phyloP scores from a whole-genome alignment of 2,329 filamentous ascomycete species.

The Dothiorella sarmentorum region DNA sequence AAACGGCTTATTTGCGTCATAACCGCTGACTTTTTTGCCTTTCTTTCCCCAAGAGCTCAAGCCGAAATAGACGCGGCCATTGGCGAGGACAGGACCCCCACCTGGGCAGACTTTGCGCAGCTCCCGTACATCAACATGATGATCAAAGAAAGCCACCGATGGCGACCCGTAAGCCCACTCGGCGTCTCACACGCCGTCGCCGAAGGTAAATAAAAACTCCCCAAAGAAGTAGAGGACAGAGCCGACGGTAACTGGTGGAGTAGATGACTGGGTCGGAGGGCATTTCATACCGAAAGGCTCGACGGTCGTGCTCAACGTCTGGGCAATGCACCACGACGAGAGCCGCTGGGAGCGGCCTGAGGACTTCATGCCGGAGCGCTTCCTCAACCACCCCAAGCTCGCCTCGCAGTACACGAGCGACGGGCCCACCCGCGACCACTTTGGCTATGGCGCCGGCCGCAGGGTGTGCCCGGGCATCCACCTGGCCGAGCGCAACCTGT shows the following conservation, averaged over 20 bases:
- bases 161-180: slow-evolving; percentile 30
- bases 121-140: slow-evolving; percentile 17
- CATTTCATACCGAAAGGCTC: slow-evolving; percentile 42
- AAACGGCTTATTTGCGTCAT: too few species aligned
- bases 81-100: neutral
- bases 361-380: neutral
- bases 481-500: slow-evolving; percentile 31
- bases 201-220: slow-evolving; percentile 10
- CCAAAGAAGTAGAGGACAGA: neutral
- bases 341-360: neutral
- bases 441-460: slow-evolving; percentile 36
- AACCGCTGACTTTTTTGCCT: too few species aligned
- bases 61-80: slow-evolving; percentile 22
- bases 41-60: slow-evolving; percentile 28
- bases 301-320: slow-evolving; percentile 37
- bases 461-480: slow-evolving; percentile 39
- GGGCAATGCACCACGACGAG: neutral
- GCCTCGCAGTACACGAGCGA: slow-evolving; percentile 23
- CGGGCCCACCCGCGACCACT: slow-evolving; percentile 31
- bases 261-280: slow-evolving; percentile 41
- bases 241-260: slow-evolving; percentile 25
- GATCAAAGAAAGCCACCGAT: slow-evolving; percentile 35
- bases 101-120: neutral
- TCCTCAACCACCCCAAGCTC: neutral
- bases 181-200: slow-evolving; percentile 42